A percentile compares a stretch with the other conserved stretches of the same genome.
Evolutionary conservation across 768 basidiomycete genomes (phyloP).

Genomic region (Collybia mongolica): DNA sequence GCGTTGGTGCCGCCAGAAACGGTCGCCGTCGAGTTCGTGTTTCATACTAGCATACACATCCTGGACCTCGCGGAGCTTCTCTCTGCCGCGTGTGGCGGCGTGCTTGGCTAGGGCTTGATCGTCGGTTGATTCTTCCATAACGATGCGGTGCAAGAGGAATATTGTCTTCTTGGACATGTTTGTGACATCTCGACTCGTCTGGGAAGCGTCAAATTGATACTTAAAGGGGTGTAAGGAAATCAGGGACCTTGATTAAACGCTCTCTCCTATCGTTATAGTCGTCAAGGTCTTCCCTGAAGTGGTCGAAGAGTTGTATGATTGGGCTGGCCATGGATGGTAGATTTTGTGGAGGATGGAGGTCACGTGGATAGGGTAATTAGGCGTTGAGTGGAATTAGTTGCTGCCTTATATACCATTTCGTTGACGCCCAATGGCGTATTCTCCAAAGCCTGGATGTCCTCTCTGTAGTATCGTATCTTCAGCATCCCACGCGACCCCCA

Average conservation of each 20-base stretch:
- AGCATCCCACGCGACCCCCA: slow-evolving; percentile 42
- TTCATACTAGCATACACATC: slow-evolving; percentile 59
- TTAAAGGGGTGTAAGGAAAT: slow-evolving; percentile 6
- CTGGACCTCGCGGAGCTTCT: slow-evolving; percentile 69
- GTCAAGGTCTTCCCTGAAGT: slow-evolving; percentile 74
- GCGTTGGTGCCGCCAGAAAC: slow-evolving; percentile 77
- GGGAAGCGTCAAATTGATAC: slow-evolving; percentile 1
- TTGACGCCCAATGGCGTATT: slow-evolving; percentile 45
- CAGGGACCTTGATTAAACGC: slow-evolving; percentile 78
- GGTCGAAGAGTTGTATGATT: slow-evolving; percentile 44
- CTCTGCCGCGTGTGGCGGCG: slow-evolving; percentile 51
- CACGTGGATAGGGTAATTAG: slow-evolving; percentile 10
- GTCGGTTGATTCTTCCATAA: slow-evolving; percentile 33
- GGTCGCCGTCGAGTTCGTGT: slow-evolving; percentile 61
- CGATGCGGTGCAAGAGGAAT: slow-evolving; percentile 83
- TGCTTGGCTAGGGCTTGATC: slow-evolving; percentile 27
- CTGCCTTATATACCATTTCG: background rate
- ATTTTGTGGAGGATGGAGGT: slow-evolving; percentile 5
- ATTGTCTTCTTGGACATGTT: slow-evolving; percentile 92
- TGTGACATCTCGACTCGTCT: slow-evolving; percentile 87
- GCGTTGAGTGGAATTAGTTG: background rate
- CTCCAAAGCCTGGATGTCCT: slow-evolving; percentile 69
- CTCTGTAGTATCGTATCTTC: slow-evolving; percentile 72
- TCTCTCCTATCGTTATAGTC: slow-evolving; percentile 86
- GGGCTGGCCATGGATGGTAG: slow-evolving; percentile 14